Percentiles rank a stretch among this genome's conserved stretches.
Conservation (phyloP, 805 yeast species). For the Ogataea populi-albae region DNA sequence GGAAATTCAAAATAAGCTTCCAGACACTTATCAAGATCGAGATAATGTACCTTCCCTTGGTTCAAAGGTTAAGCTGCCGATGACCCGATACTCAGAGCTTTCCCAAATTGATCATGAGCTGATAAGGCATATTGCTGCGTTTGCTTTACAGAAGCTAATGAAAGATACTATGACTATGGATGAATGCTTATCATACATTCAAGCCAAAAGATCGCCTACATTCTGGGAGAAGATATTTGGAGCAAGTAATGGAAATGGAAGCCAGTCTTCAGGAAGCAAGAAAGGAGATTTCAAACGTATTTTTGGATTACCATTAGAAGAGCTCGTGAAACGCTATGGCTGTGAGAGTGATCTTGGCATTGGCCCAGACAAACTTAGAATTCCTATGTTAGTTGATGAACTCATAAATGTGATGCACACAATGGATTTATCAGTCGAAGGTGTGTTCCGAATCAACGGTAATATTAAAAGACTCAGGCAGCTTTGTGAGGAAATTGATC, state of each 20-base stretch:
- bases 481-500: slow-evolving; percentile 69
- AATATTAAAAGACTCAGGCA: slow-evolving; percentile 80
- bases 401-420: slow-evolving; percentile 77
- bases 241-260: slow-evolving; percentile 5
- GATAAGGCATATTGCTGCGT: slow-evolving; percentile 57
- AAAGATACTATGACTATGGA: slow-evolving; percentile 33
- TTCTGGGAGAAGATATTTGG: slow-evolving; percentile 53
- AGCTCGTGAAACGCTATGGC: slow-evolving; percentile 66
- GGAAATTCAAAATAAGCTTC: not conserved
- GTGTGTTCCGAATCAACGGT: slow-evolving; percentile 94
- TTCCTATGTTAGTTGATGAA: slow-evolving; percentile 88
- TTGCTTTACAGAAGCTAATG: slow-evolving; percentile 41
- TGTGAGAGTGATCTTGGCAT: slow-evolving; percentile 81
- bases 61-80: not conserved
- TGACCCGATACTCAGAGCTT: slow-evolving; percentile 59
- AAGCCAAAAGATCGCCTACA: slow-evolving; percentile 40
- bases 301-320: slow-evolving; percentile 75
- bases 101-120: slow-evolving; percentile 54
- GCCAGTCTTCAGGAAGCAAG: slow-evolving; percentile 2
- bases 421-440: slow-evolving; percentile 94
- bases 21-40: not conserved
- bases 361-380: slow-evolving; percentile 73
- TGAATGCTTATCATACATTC: slow-evolving; percentile 41
- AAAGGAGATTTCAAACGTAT: slow-evolving; percentile 39
- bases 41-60: not conserved